These are phyloP conservation scores for Fusarium bulbicola DNA, from an alignment of 2,329 filamentous ascomycete species.

Conservation along the genomic window DNA sequence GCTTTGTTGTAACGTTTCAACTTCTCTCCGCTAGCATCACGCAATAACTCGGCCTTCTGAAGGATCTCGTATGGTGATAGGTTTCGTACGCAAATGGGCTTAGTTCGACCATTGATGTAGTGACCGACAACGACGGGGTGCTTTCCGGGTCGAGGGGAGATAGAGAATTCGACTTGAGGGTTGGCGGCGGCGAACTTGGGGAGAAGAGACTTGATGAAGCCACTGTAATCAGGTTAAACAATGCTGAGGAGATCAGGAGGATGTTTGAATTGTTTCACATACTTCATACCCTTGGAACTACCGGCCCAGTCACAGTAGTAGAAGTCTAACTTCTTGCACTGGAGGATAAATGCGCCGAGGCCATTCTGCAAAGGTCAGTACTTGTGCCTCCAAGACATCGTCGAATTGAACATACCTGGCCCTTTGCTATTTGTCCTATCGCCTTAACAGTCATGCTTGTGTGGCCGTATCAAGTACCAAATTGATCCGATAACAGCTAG, in stretches of 20 bases:
- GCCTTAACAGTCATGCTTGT: conserved; percentile 65
- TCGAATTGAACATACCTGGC: conserved; percentile 56
- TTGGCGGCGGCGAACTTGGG: conserved; percentile 81
- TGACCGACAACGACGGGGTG: conserved; percentile 90
- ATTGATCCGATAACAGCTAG: conserved; percentile 38
- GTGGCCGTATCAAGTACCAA: conserved; percentile 43
- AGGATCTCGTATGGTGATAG: conserved; percentile 82
- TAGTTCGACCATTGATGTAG: conserved; percentile 91
- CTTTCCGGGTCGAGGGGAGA: conserved; percentile 88
- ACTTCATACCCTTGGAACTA: conserved; percentile 96
- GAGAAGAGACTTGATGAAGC: conserved; percentile 82
- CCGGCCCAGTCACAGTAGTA: conserved; percentile 98
- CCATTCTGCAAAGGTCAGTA: conserved; percentile 74
- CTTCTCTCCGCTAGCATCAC: conserved; percentile 81
- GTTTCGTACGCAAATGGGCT: conserved; percentile 89
- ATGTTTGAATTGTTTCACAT: conserved; percentile 42
- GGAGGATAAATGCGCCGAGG: conserved; percentile 94
- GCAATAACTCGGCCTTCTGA: conserved; percentile 78
- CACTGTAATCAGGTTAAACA: conserved; percentile 58
- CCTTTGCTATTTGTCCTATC: conserved; percentile 60
- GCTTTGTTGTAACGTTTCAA: conserved; percentile 70
- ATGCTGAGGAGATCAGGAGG: background rate
- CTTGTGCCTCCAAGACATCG: background rate
- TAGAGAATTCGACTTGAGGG: conserved; percentile 88
- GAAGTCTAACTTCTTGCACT: conserved; percentile 95